Base-by-base conservation (phyloP, 345 rosid genomes). In the Hibiscus tridactylites region DNA sequence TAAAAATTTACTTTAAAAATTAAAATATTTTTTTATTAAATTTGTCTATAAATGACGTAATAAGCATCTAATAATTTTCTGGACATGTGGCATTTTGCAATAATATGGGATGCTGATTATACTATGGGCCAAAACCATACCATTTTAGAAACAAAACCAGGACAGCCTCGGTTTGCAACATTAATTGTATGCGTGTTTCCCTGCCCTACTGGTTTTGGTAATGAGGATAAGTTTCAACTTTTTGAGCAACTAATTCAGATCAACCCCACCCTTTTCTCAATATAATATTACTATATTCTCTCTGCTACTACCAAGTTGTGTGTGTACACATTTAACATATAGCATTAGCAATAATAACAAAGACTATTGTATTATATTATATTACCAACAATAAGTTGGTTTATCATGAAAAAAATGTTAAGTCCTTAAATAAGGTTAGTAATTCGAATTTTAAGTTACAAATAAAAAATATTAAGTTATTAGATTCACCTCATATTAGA, bases 61-160 rank as follows among this genome's bases (percentile, higher is more conserved):
- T 21, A 21, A 21, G 24, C 24, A 21, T 21, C 1, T 21, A 21
- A 21, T 21, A 21, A 21, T 21, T 21, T 21, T 21, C 24, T 0
- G 1, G 24, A 1, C 24, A 21, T 21, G 24, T 21, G 24, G 24
- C 24, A 21, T 21, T 21, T 21, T 21, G 24, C 65, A 61, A 61
- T 31, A 31, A 28, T 24, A 65, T 4, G 3, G 15, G 61, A 33
- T 39, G 44, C 9, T 39, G 2, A 6, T 37, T 37, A 46, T 70
- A 21, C 78, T 19, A 59, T 78, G 78, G 81, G 81, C 78, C 29
- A 10, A 60, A 77, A 37, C 42, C 42, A 73, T n/a, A 78, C 77
- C 77, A 57, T 35, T 74, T 37, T 11, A 37, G 5, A 9, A 1
- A 24, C 3, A 77, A 81, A 81, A 75, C 81, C 75, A 70, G 82